Evolutionary conservation across 1,284 basidiomycete genomes (phyloP), one percentile per base, ranked within the genome.

Genomic region (Moesziomyces antarcticus): DNA sequence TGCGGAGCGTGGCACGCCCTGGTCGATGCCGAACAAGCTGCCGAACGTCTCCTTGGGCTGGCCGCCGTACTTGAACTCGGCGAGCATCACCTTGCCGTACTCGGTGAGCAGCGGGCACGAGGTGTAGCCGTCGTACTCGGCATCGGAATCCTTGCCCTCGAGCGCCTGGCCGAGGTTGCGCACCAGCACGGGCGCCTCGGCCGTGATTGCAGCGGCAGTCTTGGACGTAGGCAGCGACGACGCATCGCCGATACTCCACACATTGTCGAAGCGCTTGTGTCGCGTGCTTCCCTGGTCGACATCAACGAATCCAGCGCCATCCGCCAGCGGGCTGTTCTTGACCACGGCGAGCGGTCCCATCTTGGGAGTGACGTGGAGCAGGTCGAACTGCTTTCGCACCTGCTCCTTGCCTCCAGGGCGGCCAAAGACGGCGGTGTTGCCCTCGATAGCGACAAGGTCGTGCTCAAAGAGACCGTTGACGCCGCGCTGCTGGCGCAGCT

Each of bases 161-260:
- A 79, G 25, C 0, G 64, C 62, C 47, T 61, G 66, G 8, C 69
- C 51, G 18, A 97, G 85, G 86, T 98, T 99, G 85, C 96, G 92
- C 1, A 91, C 90, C 50, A 98, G 87, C 2, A 99, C 91, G n/a
- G 96, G 96, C 0, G 92, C 90, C 84, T 99, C 93, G 0, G 89
- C 89, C 2, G 92, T 94, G 80, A 97, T 92, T 1, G 95, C 96
- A 3, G 96, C 95, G 0, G 92, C 93, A 1, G 96, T 99, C 88
- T 97, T 99, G 85, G 92, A 94, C 14, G 94, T 98, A 7, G 95
- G 94, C 45, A 97, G 86, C 53, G 90, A 93, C 25, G 93, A 92
- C 72, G 92, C 92, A 83, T 99, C 96, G 25, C 96, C 96, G 21
- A 97, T 83, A 9, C 92, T 88, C 85, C 95, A 98, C 35, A 98